Conservation (phyloP, 768 basidiomycete genomes). For the Trametes cubensis region DNA sequence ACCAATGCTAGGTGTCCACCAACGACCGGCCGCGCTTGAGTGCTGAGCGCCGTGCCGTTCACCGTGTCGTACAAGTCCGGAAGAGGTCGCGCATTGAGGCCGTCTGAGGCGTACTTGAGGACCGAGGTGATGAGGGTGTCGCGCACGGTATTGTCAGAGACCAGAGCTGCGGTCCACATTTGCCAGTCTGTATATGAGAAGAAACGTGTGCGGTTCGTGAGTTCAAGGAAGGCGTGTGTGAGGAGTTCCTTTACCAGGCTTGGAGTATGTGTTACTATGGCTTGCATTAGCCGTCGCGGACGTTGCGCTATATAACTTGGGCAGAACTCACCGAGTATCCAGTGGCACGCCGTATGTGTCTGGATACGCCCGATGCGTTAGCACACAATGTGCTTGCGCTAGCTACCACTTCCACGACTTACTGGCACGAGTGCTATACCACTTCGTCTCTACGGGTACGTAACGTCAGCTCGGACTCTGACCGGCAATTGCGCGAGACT, state of each 20-base stretch:
- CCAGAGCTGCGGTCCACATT: conserved; percentile 41
- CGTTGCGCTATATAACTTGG: background rate
- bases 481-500: background rate
- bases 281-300: background rate
- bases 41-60: conserved; percentile 47
- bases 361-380: conserved; percentile 2
- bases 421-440: conserved; percentile 40
- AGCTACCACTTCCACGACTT: background rate
- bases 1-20: conserved; percentile 56
- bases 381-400: background rate
- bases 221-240: background rate
- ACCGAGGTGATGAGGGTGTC: conserved; percentile 39
- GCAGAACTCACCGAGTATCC: conserved; percentile 35
- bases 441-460: conserved; percentile 34
- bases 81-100: conserved; percentile 37
- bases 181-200: conserved; percentile 42
- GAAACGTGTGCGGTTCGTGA: background rate
- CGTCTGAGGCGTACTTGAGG: conserved; percentile 37
- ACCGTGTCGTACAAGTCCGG: conserved; percentile 58
- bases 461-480: background rate
- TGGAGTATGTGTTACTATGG: conserved; percentile 39
- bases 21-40: conserved; percentile 58
- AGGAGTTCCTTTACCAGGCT: conserved; percentile 33
- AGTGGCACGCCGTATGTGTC: conserved; percentile 39
- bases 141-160: conserved; percentile 34